phyloP scores from a whole-genome alignment of 2,329 filamentous ascomycete genomes.

The Cladosporium velox region DNA sequence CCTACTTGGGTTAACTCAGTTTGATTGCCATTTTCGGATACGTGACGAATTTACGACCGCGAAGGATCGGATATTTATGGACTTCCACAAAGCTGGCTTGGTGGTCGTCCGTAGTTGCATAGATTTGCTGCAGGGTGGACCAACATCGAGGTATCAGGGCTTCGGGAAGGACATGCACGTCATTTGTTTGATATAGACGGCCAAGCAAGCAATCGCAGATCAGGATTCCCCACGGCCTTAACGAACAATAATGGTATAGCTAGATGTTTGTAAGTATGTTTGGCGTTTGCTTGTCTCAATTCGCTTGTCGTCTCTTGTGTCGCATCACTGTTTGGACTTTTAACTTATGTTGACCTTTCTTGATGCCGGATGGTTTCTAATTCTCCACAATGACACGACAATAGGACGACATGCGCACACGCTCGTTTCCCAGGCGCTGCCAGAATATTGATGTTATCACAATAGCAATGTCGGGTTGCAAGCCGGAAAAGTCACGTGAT shows the following conservation, averaged over 20 bases:
- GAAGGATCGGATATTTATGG: background rate
- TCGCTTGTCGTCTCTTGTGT: background rate
- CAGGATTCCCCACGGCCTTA: background rate
- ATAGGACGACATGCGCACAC: background rate
- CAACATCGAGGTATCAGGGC: background rate
- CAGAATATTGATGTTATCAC: background rate
- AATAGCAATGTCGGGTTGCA: background rate
- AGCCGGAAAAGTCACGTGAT: background rate
- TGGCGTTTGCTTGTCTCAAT: background rate
- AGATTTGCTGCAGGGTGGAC: background rate
- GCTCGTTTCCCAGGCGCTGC: background rate
- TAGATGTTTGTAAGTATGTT: constrained; percentile 1
- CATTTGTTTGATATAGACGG: background rate
- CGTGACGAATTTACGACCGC: constrained; percentile 1
- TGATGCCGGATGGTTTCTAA: background rate
- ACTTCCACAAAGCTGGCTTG: constrained; percentile 4
- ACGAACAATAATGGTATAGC: background rate
- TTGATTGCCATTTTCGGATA: background rate
- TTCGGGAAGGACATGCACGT: background rate
- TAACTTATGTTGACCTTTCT: background rate
- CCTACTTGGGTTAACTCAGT: background rate
- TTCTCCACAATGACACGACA: background rate
- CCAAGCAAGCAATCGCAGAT: constrained; percentile 7
- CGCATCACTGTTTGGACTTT: background rate
- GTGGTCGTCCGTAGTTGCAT: background rate